Base-by-base conservation (phyloP, 768 basidiomycete species). In the Termitomyces sp. region DNA sequence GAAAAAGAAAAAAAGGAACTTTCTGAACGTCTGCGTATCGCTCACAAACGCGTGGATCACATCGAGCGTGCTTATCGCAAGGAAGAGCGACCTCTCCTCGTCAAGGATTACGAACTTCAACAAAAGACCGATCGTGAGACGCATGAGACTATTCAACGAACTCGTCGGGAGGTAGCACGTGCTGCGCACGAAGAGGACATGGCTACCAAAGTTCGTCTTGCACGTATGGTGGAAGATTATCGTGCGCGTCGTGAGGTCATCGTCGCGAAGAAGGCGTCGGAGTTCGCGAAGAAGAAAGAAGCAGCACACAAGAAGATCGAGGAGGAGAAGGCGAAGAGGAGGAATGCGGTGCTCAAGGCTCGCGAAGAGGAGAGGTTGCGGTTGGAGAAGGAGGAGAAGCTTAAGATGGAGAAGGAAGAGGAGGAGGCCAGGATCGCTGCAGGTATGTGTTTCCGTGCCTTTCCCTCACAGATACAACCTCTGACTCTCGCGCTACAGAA, bases 1-100 rank as follows among this genome's bases (percentile, higher is more conserved):
- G 97, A 97, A 76, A 97, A 96, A 75, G 95, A 98, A 75, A 96
- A 95, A 80, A 88, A 85, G 65, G 90, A 94, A 63, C 77, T 92
- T 61, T 81, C 80, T 56, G 90, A 94, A 65, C 83, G 89, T 21
- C 79, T 96, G 47, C 87, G 93, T 23, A 83, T 95, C 62, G 81
- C 87, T 43, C 69, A 86, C 37, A 98, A 98, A 75, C 89, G 95
- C 25, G 83, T 98, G 64, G 97, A 98, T 68, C 96, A 99, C 74
- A 70, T 90, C 69, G 96, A 98, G 73, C 92, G 95, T 53, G 95
- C 95, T 0, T 91, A 88, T 74, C 89, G 96, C 63, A 93, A 94
- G 71, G 95, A 94, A 48, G 96, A 98, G 69, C 82, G 86, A 6
- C 90, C 95, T 0, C 78, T 98, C 3, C 81, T 98, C 43, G 82